Base-by-base conservation (phyloP, 169 alveolate species). In the Babesia ovata region DNA sequence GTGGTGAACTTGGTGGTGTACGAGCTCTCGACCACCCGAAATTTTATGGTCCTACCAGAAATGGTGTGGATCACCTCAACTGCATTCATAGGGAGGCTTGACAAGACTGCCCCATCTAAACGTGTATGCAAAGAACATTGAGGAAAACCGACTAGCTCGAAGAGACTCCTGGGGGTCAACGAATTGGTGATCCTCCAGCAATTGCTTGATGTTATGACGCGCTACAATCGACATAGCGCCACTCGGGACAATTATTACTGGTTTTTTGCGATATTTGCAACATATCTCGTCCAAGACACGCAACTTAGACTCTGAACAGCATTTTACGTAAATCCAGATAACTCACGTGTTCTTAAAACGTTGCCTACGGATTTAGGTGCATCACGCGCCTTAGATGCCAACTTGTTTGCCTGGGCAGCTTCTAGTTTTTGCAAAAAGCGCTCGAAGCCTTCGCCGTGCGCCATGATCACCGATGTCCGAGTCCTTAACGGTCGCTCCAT, bases 221-320 rank as follows among this genome's bases (percentile, higher is more conserved):
- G 75, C 22, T 24, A 82, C 58, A 21, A 82, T 71, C 4, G 87
- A 79, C 70, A 48, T 65, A 10, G 85, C 22, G 13, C 89, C 84
- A 26, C 85, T 73, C 19, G 89, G 89, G 16, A 82, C 89, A 21
- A 82, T 44, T 26, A 89, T 89, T 21, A 89, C 79, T 10, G 93
- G 93, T 39, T 86, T 89, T 60, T 84, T 89, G 72, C 88, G 85
- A 81, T 85, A 82, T 63, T 73, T 82, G 63, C 63, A 75, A 57
- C 88, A 88, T 52, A 89, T 89, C 61, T 85, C 93, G 70, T 89
- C 93, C 49, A 89, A 53, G 12, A 85, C 71, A 42, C 86, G 81
- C 74, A 85, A 26, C 54, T 76, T 67, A 36, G 29, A n/a, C 28
- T 70, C 70, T 70, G 70, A n/a, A 22, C 19, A 36, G 21, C 19